These are phyloP conservation scores for Epithemia pelagica DNA, from an alignment of 108 stramenopile genomes.

Conservation along the genomic window DNA sequence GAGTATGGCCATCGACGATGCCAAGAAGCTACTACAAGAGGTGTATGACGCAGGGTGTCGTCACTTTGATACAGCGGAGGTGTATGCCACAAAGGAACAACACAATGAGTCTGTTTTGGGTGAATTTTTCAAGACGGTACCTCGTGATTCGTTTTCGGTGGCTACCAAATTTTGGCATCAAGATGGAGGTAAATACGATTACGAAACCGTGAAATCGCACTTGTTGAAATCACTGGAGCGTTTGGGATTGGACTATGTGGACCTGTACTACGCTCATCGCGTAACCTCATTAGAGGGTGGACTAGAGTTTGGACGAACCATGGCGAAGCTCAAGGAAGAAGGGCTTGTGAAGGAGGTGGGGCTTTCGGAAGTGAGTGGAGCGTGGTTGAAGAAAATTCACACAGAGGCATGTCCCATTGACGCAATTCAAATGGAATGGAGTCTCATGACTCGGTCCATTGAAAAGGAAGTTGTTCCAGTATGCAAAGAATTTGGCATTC, in stretches of 20 bases:
- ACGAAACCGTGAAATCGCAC: constrained; percentile 12
- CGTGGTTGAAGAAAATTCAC: constrained; percentile 23
- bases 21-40: constrained; percentile 9
- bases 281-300: constrained; percentile 10
- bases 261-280: constrained; percentile 36
- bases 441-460: constrained; percentile 24
- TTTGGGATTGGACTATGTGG: constrained; percentile 20
- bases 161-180: constrained; percentile 17
- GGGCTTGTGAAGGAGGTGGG: constrained; percentile 29
- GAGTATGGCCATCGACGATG: constrained; percentile 12
- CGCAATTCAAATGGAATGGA: constrained; percentile 36
- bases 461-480: constrained; percentile 30
- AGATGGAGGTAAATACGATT: constrained; percentile 6
- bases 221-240: constrained; percentile 18
- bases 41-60: constrained; percentile 19
- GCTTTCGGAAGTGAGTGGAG: constrained; percentile 20
- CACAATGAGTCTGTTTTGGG: constrained; percentile 15
- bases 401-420: constrained; percentile 14
- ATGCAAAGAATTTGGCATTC: constrained; percentile 28
- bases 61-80: constrained; percentile 25
- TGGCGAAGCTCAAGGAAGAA: constrained; percentile 27
- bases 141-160: constrained; percentile 13
- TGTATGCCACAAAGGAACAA: constrained; percentile 10
- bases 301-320: not conserved
- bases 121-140: constrained; percentile 18